Base-by-base conservation (phyloP, 768 basidiomycete genomes). In the Lactarius evosmus region DNA sequence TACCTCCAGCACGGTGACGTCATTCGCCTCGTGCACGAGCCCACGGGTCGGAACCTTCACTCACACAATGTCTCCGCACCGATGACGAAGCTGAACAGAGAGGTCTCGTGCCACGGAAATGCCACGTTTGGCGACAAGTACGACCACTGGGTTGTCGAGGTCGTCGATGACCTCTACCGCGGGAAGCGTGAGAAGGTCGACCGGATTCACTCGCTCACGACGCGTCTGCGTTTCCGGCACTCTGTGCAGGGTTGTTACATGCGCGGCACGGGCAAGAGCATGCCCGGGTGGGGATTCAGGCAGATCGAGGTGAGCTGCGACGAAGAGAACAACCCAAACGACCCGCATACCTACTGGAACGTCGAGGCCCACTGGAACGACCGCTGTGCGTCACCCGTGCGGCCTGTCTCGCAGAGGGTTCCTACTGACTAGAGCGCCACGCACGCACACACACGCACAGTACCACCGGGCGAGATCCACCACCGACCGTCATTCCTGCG, bases 211-310 rank as follows among this genome's bases (percentile, higher is more conserved):
- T 91, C 93, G 46, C 78, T 99, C 56, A 97, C 96, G 44, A 98
- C 96, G 3, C 80, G 93, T 32, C 72, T 98, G 76, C 81, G 96
- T 63, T 88, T 98, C 78, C 82, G 80, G 65, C 96, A 99, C 73
- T 71, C 83, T 57, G 75, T 75, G 49, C 78, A 90, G 25, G 91
- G 91, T 6, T 99, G 95, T 73, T 98, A 97, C 76, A 75, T 98
- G 50, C 82, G 88, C 12, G 95, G 97, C 8, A 89, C 91, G 36
- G 98, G 95, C 75, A 84, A 87, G 2, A 80, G 91, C 58, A 75
- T 99, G 41, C 97, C 97, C 1, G 93, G 96, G 75, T 99, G 97
- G 97, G 96, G 96, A 12, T 98, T 97, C 83, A 98, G 98, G 77
- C 96, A 99, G 77, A 82, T 98, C 58, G 97, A 99, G 74, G 95